Percentiles rank a stretch among this genome's conserved stretches.
These are phyloP conservation scores for Solanum virginianum DNA, from an alignment of 257 asterid species.

Conservation along the genomic window DNA sequence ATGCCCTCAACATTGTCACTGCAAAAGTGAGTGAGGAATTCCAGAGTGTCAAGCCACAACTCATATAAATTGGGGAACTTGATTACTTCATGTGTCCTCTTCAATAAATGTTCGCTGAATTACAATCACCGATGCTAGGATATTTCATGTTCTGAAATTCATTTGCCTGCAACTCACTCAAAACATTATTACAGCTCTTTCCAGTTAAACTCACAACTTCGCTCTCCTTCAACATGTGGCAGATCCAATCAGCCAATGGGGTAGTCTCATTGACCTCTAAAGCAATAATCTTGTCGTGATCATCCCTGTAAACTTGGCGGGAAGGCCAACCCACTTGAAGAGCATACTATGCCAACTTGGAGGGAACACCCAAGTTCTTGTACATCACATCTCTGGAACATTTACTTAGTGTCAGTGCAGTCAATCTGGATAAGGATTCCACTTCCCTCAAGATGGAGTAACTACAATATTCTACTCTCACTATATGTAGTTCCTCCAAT, in stretches of 20 bases:
- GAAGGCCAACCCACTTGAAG: neutral
- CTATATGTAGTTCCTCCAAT: constrained; percentile 3
- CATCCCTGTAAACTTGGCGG: neutral
- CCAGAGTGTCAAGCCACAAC: rapidly evolving
- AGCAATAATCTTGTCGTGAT: neutral
- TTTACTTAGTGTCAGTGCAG: no score
- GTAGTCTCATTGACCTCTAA: neutral
- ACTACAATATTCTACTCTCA: neutral
- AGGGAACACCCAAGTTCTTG: neutral
- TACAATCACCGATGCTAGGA: rapidly evolving
- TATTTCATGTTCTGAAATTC: neutral
- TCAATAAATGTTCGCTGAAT: neutral
- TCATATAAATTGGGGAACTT: neutral
- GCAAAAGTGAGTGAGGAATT: neutral
- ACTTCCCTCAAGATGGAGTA: no score
- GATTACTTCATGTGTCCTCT: neutral
- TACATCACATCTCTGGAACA: neutral
- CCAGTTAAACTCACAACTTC: rapidly evolving
- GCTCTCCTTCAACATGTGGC: neutral
- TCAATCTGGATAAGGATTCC: no score
- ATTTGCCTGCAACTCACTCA: neutral
- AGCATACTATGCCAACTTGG: neutral
- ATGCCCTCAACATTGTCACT: neutral
- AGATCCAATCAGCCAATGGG: neutral
- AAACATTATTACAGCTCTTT: neutral